Conservation (phyloP, 23 red algal species). For the Pyropia yezoensis region DNA sequence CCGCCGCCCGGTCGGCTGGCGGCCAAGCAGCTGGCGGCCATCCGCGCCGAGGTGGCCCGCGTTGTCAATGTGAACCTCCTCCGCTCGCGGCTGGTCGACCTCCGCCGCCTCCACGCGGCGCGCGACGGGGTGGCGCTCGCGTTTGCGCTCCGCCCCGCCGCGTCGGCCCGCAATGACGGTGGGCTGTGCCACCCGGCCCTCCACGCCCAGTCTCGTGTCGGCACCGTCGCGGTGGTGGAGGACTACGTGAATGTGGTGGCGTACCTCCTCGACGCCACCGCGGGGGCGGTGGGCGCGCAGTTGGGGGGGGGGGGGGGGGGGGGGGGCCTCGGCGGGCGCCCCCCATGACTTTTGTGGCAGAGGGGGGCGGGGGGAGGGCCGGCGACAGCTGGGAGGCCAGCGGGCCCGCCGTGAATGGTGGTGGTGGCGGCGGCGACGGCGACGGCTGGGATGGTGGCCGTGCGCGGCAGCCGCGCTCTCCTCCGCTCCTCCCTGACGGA, state of each 20-base stretch:
- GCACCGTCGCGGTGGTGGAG: slow-evolving; percentile 68
- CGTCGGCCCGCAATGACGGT: slow-evolving; percentile 59
- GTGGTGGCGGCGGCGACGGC: too few species aligned
- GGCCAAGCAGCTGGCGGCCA: too few species aligned
- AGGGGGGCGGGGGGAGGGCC: too few species aligned
- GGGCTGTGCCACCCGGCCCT: slow-evolving; percentile 83
- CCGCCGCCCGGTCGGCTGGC: too few species aligned
- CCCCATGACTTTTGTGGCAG: too few species aligned
- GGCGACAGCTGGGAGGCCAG: too few species aligned
- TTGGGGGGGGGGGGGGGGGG: too few species aligned
- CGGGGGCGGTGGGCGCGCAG: too few species aligned
- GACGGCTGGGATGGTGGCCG: too few species aligned
- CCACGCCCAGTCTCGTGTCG: slow-evolving; percentile 61
- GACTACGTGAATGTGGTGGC: slow-evolving; percentile 92
- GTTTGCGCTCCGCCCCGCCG: slow-evolving; percentile 45
- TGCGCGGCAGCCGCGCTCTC: background rate
- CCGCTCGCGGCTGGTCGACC: slow-evolving; percentile 26
- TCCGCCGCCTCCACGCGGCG: slow-evolving; percentile 48
- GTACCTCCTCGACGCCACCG: slow-evolving; percentile 34
- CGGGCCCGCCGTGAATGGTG: too few species aligned
- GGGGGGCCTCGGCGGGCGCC: too few species aligned
- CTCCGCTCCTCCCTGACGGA: background rate
- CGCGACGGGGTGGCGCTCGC: slow-evolving; percentile 51
- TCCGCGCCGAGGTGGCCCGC: too few species aligned
- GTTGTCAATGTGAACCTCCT: slow-evolving; percentile 29